These are phyloP conservation scores for Xerocomus potaroensis DNA, from an alignment of 768 basidiomycete genomes.

Conservation along the genomic window DNA sequence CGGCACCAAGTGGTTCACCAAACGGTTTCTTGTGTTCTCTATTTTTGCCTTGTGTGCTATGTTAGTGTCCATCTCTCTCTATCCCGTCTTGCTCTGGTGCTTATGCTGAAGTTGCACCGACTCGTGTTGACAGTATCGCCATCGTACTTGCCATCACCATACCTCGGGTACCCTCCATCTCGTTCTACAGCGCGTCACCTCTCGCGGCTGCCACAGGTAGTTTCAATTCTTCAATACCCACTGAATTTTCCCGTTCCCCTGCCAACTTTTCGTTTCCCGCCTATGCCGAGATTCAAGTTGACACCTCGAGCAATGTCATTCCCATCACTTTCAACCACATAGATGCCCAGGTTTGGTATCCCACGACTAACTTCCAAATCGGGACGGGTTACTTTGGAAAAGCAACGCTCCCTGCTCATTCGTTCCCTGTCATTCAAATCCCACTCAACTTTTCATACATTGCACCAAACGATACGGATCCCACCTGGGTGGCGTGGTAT, in stretches of 20 bases:
- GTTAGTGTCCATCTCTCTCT: constrained; percentile 34
- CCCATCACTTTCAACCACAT: constrained; percentile 72
- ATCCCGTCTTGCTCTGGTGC: not conserved
- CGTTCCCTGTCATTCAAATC: constrained; percentile 58
- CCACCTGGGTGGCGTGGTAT: constrained; percentile 81
- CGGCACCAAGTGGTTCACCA: constrained; percentile 69
- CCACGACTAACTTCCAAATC: constrained; percentile 59
- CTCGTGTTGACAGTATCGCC: constrained; percentile 44
- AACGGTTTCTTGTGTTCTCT: constrained; percentile 64
- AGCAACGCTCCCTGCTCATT: constrained; percentile 60
- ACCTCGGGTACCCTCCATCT: constrained; percentile 75
- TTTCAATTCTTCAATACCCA: constrained; percentile 54
- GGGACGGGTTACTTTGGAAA: constrained; percentile 61
- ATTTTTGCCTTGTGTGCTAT: constrained; percentile 56
- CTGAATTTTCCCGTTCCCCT: constrained; percentile 67
- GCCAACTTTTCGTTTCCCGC: constrained; percentile 91
- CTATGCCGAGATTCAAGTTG: constrained; percentile 65
- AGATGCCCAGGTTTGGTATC: constrained; percentile 65
- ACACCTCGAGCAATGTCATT: constrained; percentile 71
- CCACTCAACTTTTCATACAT: constrained; percentile 84
- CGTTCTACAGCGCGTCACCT: constrained; percentile 55
- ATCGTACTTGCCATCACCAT: constrained; percentile 74
- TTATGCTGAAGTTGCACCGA: constrained; percentile 1
- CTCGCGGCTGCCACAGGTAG: constrained; percentile 54
- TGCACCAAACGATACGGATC: constrained; percentile 74